Evolutionary conservation across 2,329 filamentous ascomycete species (phyloP).

Genomic region (Fusarium denticulatum): DNA sequence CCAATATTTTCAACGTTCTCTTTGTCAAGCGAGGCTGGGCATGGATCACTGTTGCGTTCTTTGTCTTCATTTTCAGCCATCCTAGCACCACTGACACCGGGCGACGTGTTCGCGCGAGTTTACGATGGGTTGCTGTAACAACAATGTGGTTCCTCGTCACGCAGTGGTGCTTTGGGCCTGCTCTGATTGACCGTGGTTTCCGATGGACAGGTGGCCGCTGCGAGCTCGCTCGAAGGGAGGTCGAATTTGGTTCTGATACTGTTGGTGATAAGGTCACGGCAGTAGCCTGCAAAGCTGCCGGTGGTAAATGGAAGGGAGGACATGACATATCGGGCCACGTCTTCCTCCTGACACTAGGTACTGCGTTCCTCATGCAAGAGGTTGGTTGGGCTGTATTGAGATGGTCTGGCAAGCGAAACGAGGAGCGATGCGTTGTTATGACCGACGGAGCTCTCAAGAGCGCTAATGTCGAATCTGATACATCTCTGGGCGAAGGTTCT

Average conservation of each 20-base stretch:
- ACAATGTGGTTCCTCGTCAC: conserved; percentile 85
- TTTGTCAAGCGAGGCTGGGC: conserved; percentile 97
- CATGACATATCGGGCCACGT: conserved; percentile 97
- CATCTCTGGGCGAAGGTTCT: conserved; percentile 35
- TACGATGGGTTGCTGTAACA: conserved; percentile 79
- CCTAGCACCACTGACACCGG: conserved; percentile 56
- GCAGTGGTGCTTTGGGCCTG: conserved; percentile 95
- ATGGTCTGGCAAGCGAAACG: conserved; percentile 55
- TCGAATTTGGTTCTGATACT: conserved; percentile 57
- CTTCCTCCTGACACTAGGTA: conserved; percentile 88
- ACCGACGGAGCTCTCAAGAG: conserved; percentile 72
- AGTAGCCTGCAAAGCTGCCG: conserved; percentile 82
- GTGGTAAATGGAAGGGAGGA: conserved; percentile 89
- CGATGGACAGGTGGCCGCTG: conserved; percentile 88
- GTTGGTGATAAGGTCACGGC: conserved; percentile 71
- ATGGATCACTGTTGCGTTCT: conserved; percentile 84
- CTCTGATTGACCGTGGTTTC: conserved; percentile 90
- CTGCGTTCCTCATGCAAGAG: conserved; percentile 84
- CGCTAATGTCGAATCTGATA: conserved; percentile 59
- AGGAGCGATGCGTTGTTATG: conserved; percentile 74
- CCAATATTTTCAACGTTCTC: conserved; percentile 89
- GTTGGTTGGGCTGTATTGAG: conserved; percentile 67
- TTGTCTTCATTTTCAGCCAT: conserved; percentile 75
- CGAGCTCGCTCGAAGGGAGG: conserved; percentile 64
- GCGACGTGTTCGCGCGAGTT: conserved; percentile 63